Base-by-base conservation (phyloP, 768 basidiomycete genomes). In the Boletus sensibilis region DNA sequence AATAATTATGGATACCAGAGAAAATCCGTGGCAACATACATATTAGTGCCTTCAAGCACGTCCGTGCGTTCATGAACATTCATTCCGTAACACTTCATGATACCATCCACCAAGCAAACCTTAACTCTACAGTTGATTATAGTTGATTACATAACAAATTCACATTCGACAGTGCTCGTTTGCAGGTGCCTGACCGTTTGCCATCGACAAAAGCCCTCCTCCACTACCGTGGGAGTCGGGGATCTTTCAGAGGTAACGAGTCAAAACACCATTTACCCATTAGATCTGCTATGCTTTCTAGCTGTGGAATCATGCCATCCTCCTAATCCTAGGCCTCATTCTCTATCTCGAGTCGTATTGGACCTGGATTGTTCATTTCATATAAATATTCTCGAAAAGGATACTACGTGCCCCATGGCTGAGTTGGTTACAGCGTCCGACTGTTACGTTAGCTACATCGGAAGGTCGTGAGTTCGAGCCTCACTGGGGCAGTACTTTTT, bases 381-480 rank as follows among this genome's bases (percentile, higher is more conserved):
- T 38, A 29, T 10, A 8, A 0, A 0, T 1, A 7, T 18, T 44
- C 29, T 37, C 0, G 0, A 35, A 52, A 27, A 27, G 11, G 3
- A 38, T 2, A 40, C 4, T 0, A 25, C 10, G n/a, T 84, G 83
- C 83, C 83, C 83, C 83, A 81, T 85, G 83, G 83, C 83, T 84
- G 79, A 85, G 83, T 84, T 85, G 83, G 83, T 85, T 76, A 85
- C 81, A 84, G 84, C 83, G 83, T 85, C 83, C 83, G 83, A 85
- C 83, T 84, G 83, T 85, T 84, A 85, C 23, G 1, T 3, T 14
- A 11, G 3, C 2, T 31, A 20, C 67, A 82, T 82, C 81, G 81
- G 79, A 82, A 83, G 81, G 80, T 83, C 82, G 78, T 79, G 79
- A 82, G 84, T 84, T 83, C 82, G 78, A 84, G 77, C 79, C 83